Evolutionary conservation across 352 stramenopile species (phyloP), one percentile per base, ranked within the genome.

Genomic region (Phytophthora colocasiae): DNA sequence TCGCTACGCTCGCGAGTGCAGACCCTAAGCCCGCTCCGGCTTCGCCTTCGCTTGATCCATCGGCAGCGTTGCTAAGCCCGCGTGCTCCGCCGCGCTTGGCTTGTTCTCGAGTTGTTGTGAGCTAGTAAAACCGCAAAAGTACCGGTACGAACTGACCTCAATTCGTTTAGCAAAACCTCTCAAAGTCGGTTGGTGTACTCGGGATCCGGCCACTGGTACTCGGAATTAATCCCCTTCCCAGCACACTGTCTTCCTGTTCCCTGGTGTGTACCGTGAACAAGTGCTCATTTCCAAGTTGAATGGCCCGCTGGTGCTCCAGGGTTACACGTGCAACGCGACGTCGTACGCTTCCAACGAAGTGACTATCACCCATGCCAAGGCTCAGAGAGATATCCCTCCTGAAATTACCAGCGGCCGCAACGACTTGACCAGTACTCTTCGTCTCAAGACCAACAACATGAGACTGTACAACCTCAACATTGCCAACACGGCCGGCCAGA

Each of bases 201-300:
- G n/a, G n/a, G n/a, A n/a, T n/a, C n/a, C n/a, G n/a, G n/a, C n/a
- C n/a, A n/a, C n/a, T n/a, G n/a, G n/a, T n/a, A n/a, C n/a, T n/a
- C n/a, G n/a, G n/a, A n/a, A n/a, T n/a, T n/a, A n/a, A n/a, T n/a
- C n/a, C n/a, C n/a, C n/a, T n/a, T n/a, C n/a, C n/a, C 14, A 48
- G 17, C 58, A 66, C 27, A 61, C 50, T 2, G 24, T 67, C n/a
- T 67, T 67, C 58, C 19, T 67, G 10, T 55, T 61, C 17, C 39
- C 59, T 6, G 59, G 59, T 11, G 29, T 54, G 31, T 67, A 67
- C 34, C 15, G 22, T 19, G 59, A 61, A 10, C 49, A 51, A 8
- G 59, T 67, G 32, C 19, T 61, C 5, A 43, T 67, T 22, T 36
- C 49, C 17, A 43, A 50, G 12, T 6, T 67, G 4, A 31, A 41